A percentile compares a stretch with the other conserved stretches of the same genome.
phyloP scores from a whole-genome alignment of 257 asterid species.

The Eustoma russellianum region DNA sequence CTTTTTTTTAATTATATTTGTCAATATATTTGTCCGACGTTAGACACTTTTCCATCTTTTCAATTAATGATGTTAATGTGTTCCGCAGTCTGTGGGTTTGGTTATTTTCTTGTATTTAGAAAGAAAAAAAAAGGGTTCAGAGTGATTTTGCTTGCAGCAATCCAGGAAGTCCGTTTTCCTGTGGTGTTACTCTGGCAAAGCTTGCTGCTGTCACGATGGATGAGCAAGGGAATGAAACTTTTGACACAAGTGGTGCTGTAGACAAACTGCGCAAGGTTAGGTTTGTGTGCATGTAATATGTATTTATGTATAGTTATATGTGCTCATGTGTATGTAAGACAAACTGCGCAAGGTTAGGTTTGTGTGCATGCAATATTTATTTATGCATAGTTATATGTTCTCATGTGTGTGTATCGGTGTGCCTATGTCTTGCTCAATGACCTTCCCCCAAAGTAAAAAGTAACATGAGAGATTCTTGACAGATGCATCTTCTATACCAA shows the following conservation, averaged over 20 bases:
- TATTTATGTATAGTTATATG: no score
- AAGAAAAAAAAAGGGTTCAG: background rate
- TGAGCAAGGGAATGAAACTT: conserved; percentile 97
- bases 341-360: conserved; percentile 80
- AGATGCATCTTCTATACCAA: no score
- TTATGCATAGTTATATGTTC: no score
- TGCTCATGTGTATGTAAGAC: conserved; percentile 20
- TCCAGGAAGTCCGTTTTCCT: conserved; percentile 87
- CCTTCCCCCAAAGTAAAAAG: no score
- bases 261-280: conserved; percentile 95
- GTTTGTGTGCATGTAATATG: background rate
- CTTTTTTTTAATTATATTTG: conserved; percentile 14
- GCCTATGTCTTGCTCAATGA: no score
- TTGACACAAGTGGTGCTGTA: conserved; percentile 96
- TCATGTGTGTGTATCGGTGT: no score
- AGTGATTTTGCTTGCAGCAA: conserved; percentile 42
- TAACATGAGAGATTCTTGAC: no score
- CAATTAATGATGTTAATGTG: conserved; percentile 3
- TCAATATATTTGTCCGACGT: background rate
- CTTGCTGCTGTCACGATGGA: conserved; percentile 99
- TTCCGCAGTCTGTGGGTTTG: background rate
- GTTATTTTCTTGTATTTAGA: no score
- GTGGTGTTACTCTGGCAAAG: conserved; percentile 91
- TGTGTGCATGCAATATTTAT: no score
- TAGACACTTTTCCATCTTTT: conserved; percentile 5